These are phyloP conservation scores for Ganoderma boninense DNA, from an alignment of 1,284 basidiomycete genomes.

Conservation along the genomic window DNA sequence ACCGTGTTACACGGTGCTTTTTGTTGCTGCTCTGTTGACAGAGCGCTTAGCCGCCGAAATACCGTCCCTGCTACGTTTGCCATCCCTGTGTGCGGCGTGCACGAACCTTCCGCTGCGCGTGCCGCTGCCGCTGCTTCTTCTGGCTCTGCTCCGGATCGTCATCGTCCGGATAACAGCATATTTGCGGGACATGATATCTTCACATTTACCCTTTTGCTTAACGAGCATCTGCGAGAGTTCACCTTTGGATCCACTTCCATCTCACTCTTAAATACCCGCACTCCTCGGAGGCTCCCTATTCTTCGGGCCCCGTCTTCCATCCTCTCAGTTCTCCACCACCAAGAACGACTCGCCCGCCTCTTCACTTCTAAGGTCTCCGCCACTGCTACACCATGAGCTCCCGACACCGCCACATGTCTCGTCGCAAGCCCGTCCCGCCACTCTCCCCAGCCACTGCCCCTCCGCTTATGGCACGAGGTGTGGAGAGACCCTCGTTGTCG, in stretches of 20 bases:
- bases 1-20: constrained; percentile 16
- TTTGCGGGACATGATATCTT: constrained; percentile 19
- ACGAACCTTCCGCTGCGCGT: not conserved
- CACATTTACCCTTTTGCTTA: constrained; percentile 27
- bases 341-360: constrained; percentile 10
- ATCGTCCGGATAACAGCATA: constrained; percentile 23
- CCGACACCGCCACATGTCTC: constrained; percentile 52
- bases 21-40: constrained; percentile 3
- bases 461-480: constrained; percentile 35
- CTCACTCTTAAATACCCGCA: constrained; percentile 28
- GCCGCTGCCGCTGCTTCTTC: constrained; percentile 2
- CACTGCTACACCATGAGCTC: constrained; percentile 24
- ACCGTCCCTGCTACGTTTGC: not conserved
- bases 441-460: constrained; percentile 65
- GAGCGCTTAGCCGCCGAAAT: not conserved
- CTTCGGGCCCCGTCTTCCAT: constrained; percentile 20
- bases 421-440: constrained; percentile 71
- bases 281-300: constrained; percentile 18
- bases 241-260: constrained; percentile 18
- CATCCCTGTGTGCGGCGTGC: constrained; percentile 8
- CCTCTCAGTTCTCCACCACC: constrained; percentile 13
- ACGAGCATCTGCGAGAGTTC: constrained; percentile 17
- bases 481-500: constrained; percentile 42
- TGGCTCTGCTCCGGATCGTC: constrained; percentile 23
- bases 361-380: not conserved